Base-by-base conservation (phyloP, 192 early-diverging fungal species). In the Entomortierella beljakovae region DNA sequence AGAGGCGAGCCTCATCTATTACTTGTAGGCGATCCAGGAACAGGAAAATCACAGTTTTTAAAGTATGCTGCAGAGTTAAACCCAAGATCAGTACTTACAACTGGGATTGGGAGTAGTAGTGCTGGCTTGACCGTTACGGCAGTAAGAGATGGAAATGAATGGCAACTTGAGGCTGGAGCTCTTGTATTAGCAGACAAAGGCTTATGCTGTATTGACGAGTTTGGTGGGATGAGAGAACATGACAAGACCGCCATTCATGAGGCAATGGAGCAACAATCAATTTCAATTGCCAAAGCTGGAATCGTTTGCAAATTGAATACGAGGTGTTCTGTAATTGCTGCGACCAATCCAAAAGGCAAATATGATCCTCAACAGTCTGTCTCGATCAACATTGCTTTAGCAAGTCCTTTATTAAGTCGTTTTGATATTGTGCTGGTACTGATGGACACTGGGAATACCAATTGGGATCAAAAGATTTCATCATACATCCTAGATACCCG, bases 241-340 rank as follows among this genome's bases (percentile, higher is more conserved):
- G 92, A 94, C 58, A 91, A 92, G 68, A 88, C 88, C 8, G 87
- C 91, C 2, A 90, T 94, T 23, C 88, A 91, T 50, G 93, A 94
- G 61, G 93, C 92, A 2, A 94, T 94, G 93, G 93, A 94, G 61
- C 93, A 94, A 80, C 93, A 94, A 72, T 90, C 91, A 20, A 92
- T 94, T 23, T 89, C 87, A 50, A 89, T 94, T 10, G 92, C 93
- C 34, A 94, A 94, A 77, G 90, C 91, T 3, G 83, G 93, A 7
- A 86, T 94, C 49, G 92, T 94, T n/a, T 92, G 91, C 70, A 92
- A 90, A 59, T 83, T 94, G 38, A 92, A 93, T 49, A 89, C 92
- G 0, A 81, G 93, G 13, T 94, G 93, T 70, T 86, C 93, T 3
- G 90, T 94, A n/a, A 80, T 94, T 40, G 93, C 93, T 0, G 92